A percentile compares a stretch with the other conserved stretches of the same genome.
Conservation (phyloP, 2,329 filamentous ascomycete species). For the Penicillium sp. region DNA sequence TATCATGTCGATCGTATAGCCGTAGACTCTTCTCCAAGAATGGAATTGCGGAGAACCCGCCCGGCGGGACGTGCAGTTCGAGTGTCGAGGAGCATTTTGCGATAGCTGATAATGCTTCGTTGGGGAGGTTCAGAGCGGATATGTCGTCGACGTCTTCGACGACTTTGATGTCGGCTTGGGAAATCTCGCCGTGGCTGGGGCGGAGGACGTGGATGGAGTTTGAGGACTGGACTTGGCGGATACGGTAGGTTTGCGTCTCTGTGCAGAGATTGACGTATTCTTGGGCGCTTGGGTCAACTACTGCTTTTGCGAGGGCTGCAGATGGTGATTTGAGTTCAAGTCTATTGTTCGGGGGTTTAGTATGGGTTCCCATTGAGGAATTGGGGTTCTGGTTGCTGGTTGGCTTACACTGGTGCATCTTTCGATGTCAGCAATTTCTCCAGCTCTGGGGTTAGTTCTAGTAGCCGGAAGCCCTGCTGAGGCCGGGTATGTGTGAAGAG, state of each 20-base stretch:
- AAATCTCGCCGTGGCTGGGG: constrained; percentile 39
- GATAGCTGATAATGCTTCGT: constrained; percentile 41
- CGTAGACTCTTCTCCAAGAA: constrained; percentile 33
- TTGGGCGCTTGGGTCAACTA: constrained; percentile 25
- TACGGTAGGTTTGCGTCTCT: constrained; percentile 56
- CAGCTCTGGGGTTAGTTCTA: constrained; percentile 62
- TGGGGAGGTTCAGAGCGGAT: constrained; percentile 26
- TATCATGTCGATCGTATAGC: constrained; percentile 30
- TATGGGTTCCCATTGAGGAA: background rate
- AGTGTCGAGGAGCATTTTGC: constrained; percentile 49
- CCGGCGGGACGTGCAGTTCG: constrained; percentile 41
- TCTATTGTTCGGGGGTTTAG: constrained; percentile 23
- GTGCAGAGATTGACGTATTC: constrained; percentile 61
- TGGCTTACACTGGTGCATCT: constrained; percentile 40
- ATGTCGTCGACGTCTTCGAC: constrained; percentile 23
- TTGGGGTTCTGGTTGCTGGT: background rate
- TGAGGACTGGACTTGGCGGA: constrained; percentile 66
- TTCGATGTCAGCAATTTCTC: constrained; percentile 54
- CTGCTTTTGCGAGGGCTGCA: constrained; percentile 29
- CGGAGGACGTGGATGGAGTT: constrained; percentile 61
- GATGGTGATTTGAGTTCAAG: constrained; percentile 47
- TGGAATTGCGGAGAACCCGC: constrained; percentile 33
- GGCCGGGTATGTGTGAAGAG: constrained; percentile 44
- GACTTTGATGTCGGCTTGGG: constrained; percentile 30
- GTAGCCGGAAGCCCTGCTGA: constrained; percentile 58